These are phyloP conservation scores for Sonneratia caseolaris DNA, from an alignment of 345 rosid species.

Conservation along the genomic window DNA sequence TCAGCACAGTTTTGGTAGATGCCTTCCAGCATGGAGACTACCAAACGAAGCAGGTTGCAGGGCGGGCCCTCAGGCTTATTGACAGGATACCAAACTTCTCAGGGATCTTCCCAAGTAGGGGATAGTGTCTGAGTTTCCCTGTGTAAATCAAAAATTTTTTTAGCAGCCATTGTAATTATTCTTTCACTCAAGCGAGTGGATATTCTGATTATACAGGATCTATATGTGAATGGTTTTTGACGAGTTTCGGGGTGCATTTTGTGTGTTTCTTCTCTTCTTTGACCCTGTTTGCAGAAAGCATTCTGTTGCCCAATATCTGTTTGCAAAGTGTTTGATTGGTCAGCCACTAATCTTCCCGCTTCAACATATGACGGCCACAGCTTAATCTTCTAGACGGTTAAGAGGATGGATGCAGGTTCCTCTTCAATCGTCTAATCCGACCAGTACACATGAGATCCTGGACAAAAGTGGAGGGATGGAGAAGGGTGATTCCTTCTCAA, in stretches of 20 bases:
- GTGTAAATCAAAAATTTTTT: neutral
- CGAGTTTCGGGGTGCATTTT: neutral
- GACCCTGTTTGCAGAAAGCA: too few species aligned
- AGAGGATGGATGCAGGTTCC: too few species aligned
- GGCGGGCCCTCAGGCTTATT: conserved; percentile 71
- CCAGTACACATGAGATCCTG: too few species aligned
- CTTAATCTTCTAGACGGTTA: too few species aligned
- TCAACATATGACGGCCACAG: too few species aligned
- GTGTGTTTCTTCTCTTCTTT: too few species aligned
- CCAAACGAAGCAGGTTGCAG: conserved; percentile 80
- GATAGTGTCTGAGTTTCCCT: neutral
- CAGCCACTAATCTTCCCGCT: too few species aligned
- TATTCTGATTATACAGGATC: neutral
- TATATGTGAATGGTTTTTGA: neutral
- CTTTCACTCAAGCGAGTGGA: neutral
- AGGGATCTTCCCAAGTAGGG: conserved; percentile 63
- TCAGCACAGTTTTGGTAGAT: conserved; percentile 79
- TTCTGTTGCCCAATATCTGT: too few species aligned
- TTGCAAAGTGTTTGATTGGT: too few species aligned
- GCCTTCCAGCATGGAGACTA: conserved; percentile 90
- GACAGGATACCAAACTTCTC: conserved; percentile 25
- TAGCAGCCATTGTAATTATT: neutral
- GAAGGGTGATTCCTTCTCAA: too few species aligned
- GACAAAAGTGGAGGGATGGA: too few species aligned
- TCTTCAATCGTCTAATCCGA: too few species aligned